These are phyloP conservation scores for Bipolaris oryzae DNA, from an alignment of 2,329 filamentous ascomycete species.

Conservation along the genomic window DNA sequence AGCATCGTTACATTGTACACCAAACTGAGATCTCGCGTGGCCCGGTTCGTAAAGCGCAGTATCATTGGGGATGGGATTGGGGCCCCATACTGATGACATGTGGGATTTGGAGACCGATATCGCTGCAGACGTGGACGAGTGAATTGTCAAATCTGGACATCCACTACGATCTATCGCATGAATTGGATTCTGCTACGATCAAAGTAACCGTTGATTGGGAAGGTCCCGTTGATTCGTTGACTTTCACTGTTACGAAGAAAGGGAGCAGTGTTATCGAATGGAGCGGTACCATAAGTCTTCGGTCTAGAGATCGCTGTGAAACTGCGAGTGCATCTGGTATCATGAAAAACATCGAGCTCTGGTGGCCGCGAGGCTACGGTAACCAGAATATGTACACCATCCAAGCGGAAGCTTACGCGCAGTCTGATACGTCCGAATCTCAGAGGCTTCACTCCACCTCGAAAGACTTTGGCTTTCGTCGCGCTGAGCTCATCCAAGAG, in stretches of 20 bases:
- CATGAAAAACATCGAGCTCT: slow-evolving; percentile 65
- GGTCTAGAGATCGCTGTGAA: slow-evolving; percentile 30
- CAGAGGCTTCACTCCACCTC: slow-evolving; percentile 5
- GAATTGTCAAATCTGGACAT: slow-evolving; percentile 69
- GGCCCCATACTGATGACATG: slow-evolving; percentile 56
- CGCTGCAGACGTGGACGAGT: slow-evolving; percentile 71
- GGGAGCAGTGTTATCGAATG: neutral
- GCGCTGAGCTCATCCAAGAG: slow-evolving; percentile 55
- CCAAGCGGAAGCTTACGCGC: slow-evolving; percentile 3
- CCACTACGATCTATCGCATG: slow-evolving; percentile 59
- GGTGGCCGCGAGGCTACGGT: slow-evolving; percentile 80
- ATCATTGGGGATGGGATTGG: slow-evolving; percentile 60
- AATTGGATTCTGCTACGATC: slow-evolving; percentile 10
- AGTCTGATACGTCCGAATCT: neutral
- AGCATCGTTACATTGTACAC: slow-evolving; percentile 56
- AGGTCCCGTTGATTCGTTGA: neutral
- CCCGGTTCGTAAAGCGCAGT: slow-evolving; percentile 60
- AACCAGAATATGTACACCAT: slow-evolving; percentile 73
- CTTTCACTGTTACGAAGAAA: slow-evolving; percentile 1
- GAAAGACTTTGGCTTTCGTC: slow-evolving; percentile 63
- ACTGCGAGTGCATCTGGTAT: slow-evolving; percentile 47
- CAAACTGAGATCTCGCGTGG: slow-evolving; percentile 56
- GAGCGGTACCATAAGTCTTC: neutral
- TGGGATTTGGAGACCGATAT: slow-evolving; percentile 70
- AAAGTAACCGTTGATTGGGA: neutral